Evolutionary conservation across 108 stramenopile species (phyloP), one percentile per base, ranked within the genome.

Genomic region (Cyclostephanos tholiformis): DNA sequence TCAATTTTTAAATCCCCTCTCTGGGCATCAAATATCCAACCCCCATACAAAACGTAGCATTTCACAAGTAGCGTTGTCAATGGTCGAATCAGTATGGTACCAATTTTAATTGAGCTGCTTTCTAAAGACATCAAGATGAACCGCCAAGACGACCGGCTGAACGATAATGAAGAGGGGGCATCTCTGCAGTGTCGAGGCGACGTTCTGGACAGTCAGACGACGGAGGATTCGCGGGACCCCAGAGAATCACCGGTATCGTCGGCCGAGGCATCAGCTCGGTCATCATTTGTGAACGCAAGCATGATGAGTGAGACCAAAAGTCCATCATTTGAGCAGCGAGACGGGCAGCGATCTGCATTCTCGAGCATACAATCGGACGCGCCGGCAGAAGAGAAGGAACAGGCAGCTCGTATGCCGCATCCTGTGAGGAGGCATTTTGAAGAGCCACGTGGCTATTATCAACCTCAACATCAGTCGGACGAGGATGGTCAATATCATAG

Each of bases 241-340:
- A 41, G 4, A 41, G 41, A 41, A 41, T 41, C 9, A 41, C 9
- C 41, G 41, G 41, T 8, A 41, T 41, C 41, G 41, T 8, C 41
- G 55, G 7, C 52, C 4, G 23, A 25, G 23, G 39, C 50, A 50
- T 67, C 66, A 67, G n/a, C 66, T 36, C 36, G 36, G 36, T 8
- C 12, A 41, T 41, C 41, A 41, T 12, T 41, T 1, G 41, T 12
- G 41, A 41, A 41, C 41, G 41, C 41, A 41, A 41, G 41, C 41
- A 41, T 41, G 41, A 10, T 10, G 20, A 10, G 19, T 53, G 19
- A 20, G 19, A 53, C 20, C 23, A 53, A 53, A 25, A 53, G 52
- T 53, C 52, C 52, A 8, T 53, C 52, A 53, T 53, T 53, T 20
- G 52, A 53, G 3, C 50, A 51, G 19, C 50, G 50, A 51, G 50